A percentile compares a stretch with the other conserved stretches of the same genome.
Evolutionary conservation across 495 filamentous ascomycete species (phyloP).

Genomic region (Cudoniella acicularis): DNA sequence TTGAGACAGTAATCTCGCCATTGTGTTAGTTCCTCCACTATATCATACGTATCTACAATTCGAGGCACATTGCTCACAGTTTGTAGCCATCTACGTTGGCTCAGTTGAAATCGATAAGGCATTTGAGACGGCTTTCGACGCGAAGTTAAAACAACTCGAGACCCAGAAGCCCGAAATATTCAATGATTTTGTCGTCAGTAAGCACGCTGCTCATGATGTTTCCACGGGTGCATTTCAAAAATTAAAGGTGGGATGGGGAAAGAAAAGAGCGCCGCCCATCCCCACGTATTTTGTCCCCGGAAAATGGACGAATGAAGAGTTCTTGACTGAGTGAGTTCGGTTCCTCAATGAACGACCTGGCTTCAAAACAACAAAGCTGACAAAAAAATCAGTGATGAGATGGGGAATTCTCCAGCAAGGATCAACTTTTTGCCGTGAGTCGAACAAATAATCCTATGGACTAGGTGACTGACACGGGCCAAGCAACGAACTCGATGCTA

Average conservation of each 20-base stretch:
- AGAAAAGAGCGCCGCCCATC: background rate
- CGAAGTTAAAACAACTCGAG: background rate
- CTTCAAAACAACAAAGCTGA: too few species aligned
- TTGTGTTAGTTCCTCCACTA: background rate
- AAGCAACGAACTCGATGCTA: background rate
- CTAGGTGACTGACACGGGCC: background rate
- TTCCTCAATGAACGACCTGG: too few species aligned
- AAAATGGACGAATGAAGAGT: too few species aligned
- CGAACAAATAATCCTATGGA: background rate
- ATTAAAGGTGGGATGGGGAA: background rate
- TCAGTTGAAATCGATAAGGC: conserved; percentile 1
- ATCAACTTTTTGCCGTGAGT: too few species aligned
- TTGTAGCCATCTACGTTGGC: background rate
- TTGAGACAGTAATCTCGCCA: background rate
- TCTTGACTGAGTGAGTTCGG: too few species aligned
- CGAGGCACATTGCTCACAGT: background rate
- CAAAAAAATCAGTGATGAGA: too few species aligned
- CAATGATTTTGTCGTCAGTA: background rate
- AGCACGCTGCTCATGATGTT: background rate
- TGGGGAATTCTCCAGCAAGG: too few species aligned
- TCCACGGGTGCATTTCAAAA: background rate
- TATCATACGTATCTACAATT: background rate
- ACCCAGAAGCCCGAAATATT: background rate
- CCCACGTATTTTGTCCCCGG: background rate
- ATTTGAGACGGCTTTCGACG: background rate